Base-by-base conservation (phyloP, 345 rosid genomes). In the Balakata baccata region DNA sequence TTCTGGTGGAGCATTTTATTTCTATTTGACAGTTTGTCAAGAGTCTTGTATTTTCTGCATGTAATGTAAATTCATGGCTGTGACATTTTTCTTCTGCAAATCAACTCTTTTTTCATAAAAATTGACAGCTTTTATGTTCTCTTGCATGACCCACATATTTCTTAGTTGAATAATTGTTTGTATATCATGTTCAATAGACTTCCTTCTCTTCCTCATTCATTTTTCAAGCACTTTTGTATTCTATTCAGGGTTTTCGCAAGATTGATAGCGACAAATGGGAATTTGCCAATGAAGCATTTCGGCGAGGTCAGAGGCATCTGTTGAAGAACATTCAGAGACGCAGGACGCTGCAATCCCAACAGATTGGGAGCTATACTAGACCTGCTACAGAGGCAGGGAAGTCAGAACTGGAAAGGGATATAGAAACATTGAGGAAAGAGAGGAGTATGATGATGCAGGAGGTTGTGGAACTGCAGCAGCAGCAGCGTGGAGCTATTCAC, bases 341-440 rank as follows among this genome's bases (percentile, higher is more conserved):
- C 51, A 79, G 56, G 60, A 25, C 75, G 0, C 64, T 72, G 11
- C 82, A 79, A n/a, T 71, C 86, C 16, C 90, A 87, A 76, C 88
- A 79, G 74, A 68, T 74, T 66, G 83, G 84, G 58, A 65, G 50
- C 43, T 51, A 37, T 20, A 52, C 38, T 18, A 75, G 74, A 41
- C 57, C 70, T 50, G 46, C 74, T 38, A 41, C n/a, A 14, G 74
- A 78, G 62, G 56, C 41, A 5, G 69, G 77, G 41, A 73, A 67
- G 67, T 46, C 74, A n/a, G 74, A 67, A 45, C 65, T 71, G 39
- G 75, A 79, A 66, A 66, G 73, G 14, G 78, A 79, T 29, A 74
- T 79, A 17, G 76, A 66, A 43, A 70, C 37, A 45, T 60, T 79
- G 61, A 79, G 75, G 69, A 65, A 59, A 43, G 79, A 79, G 69